These are phyloP conservation scores for Stagonosporopsis vannaccii DNA, from an alignment of 2,329 filamentous ascomycete genomes.

Conservation along the genomic window DNA sequence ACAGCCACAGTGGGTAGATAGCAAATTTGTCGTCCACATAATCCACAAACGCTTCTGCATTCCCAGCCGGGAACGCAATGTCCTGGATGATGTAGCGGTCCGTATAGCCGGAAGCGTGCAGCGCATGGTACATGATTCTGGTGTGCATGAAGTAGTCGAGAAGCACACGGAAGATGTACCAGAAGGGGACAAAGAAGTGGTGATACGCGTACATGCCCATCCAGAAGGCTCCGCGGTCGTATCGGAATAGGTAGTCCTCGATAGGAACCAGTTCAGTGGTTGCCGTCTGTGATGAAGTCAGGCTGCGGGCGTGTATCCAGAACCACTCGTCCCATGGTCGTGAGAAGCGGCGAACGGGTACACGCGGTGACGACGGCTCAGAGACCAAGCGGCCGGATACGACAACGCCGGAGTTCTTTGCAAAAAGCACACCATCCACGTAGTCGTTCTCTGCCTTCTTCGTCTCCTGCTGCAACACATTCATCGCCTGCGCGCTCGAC, in stretches of 20 bases:
- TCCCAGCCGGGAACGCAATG: slow-evolving; percentile 63
- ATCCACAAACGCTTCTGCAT: slow-evolving; percentile 59
- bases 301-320: slow-evolving; percentile 66
- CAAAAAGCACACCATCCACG: slow-evolving; percentile 72
- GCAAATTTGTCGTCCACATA: slow-evolving; percentile 57
- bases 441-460: slow-evolving; percentile 62
- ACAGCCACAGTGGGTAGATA: slow-evolving; percentile 67
- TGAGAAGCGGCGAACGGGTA: slow-evolving; percentile 58
- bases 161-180: slow-evolving; percentile 63
- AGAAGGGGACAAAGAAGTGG: slow-evolving; percentile 69
- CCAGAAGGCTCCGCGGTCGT: slow-evolving; percentile 73
- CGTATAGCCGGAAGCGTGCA: slow-evolving; percentile 65
- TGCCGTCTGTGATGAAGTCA: slow-evolving; percentile 15
- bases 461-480: slow-evolving; percentile 57
- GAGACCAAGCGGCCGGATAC: slow-evolving; percentile 67
- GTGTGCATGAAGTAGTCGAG: slow-evolving; percentile 70
- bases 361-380: slow-evolving; percentile 33
- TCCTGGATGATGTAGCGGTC: slow-evolving; percentile 69
- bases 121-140: slow-evolving; percentile 67
- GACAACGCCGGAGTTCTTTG: slow-evolving; percentile 62
- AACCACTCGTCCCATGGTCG: slow-evolving; percentile 73
- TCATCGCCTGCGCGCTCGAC: slow-evolving; percentile 58
- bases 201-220: slow-evolving; percentile 66
- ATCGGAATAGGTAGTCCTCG: slow-evolving; percentile 66
- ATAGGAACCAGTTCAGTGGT: slow-evolving; percentile 55